Base-by-base conservation (phyloP, 768 basidiomycete species). In the Suillus ampliporus region DNA sequence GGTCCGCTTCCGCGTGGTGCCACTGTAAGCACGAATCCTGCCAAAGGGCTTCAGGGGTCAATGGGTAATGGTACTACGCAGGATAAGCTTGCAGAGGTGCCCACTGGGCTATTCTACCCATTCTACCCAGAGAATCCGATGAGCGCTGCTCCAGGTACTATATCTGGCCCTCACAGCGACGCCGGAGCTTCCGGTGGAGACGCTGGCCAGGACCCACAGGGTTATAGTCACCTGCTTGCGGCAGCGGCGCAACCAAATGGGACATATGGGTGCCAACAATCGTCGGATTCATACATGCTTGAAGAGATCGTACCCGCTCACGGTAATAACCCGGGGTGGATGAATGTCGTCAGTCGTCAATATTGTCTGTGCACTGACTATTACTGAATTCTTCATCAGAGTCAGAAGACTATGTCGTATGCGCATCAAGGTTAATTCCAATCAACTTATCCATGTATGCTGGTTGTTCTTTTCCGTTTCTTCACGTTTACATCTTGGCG, bases 61-160 rank as follows among this genome's bases (percentile, higher is more conserved):
- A 67, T 72, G 34, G 68, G 69, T 26, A 72, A 69, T 14, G 63
- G 69, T 60, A 65, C 72, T 14, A 50, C 66, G 31, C 46, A 70
- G 21, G 68, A 71, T 31, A 78, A 71, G 11, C 82, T 92, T 40
- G 87, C 86, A 2, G 90, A 92, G 21, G 80, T 93, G 48, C 90
- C 91, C 2, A 77, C 83, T 7, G 83, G 81, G 35, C 74, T 92
- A 48, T 93, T 94, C 76, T 94, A 90, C 68, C 91, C 91, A 0
- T 91, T 91, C 78, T 91, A 82, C 69, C 87, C 90, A 0, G 90
- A 91, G 66, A 77, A 79, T 68, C 59, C 74, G 61, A 70, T 75
- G 74, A 70, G 56, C 17, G 61, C 73, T 37, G 59, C 68, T 26
- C 46, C 19, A 21, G 69, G 61, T 21, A 43, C 70, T 19, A 26